Evolutionary conservation across 306 rosid species (phyloP).

Genomic region (Carpinus fangiana): DNA sequence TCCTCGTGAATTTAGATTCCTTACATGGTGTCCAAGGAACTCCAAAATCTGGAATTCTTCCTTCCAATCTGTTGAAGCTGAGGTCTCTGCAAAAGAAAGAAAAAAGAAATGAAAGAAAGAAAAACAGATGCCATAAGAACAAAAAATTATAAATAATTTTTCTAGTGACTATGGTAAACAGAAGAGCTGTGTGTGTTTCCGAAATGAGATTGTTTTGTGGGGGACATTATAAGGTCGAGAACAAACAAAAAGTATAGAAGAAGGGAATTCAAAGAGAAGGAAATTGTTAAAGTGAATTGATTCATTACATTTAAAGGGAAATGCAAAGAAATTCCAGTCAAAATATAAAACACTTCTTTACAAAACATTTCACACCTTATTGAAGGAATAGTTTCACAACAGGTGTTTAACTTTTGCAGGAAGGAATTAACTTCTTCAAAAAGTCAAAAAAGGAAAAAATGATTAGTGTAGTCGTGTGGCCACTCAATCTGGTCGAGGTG

Average conservation of each 20-base stretch:
- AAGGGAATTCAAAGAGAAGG: not conserved
- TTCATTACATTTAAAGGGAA: no score
- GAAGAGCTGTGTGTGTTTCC: not conserved
- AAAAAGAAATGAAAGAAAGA: not conserved
- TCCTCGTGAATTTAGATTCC: not conserved
- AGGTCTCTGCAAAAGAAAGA: constrained; percentile 19
- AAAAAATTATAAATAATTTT: not conserved
- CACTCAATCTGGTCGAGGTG: no score
- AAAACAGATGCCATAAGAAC: not conserved
- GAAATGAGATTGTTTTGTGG: not conserved
- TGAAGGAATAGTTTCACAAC: no score
- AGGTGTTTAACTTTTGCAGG: no score
- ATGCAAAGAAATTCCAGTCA: no score
- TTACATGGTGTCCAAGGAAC: constrained; percentile 29
- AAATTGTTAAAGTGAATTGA: no score
- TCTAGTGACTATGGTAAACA: not conserved
- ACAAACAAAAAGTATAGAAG: no score
- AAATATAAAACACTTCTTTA: not conserved
- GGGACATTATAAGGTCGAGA: no score
- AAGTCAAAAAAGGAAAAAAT: no score
- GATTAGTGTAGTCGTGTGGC: no score
- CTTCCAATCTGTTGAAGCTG: constrained; percentile 34
- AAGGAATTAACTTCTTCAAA: no score
- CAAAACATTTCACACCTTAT: no score
- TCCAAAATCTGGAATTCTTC: constrained; percentile 23